Evolutionary conservation across 257 asterid species (phyloP).

Genomic region (Solanum dulcamara): DNA sequence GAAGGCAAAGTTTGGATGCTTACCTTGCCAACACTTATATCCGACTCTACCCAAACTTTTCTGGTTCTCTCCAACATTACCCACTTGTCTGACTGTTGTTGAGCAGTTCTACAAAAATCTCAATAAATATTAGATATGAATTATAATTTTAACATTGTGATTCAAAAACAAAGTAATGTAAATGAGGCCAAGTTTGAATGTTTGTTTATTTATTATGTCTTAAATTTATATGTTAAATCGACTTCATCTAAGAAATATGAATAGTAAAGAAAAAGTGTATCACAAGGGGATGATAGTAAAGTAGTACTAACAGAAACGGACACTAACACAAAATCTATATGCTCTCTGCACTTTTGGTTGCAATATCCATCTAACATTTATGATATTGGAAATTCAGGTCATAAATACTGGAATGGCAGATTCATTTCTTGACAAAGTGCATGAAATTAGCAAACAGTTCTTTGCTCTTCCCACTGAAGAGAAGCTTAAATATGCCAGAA

Average conservation of each 20-base stretch:
- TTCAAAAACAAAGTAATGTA: no score
- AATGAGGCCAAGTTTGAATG: neutral
- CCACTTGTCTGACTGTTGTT: neutral
- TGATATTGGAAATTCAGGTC: slow-evolving; percentile 25
- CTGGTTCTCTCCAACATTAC: neutral
- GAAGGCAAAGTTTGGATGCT: no score
- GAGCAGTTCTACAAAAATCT: neutral
- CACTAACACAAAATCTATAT: neutral
- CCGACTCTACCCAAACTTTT: no score
- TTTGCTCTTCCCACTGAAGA: slow-evolving; percentile 84
- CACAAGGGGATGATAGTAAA: neutral
- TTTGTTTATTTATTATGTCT: no score
- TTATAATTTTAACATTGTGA: no score
- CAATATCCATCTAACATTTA: neutral
- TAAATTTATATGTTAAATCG: neutral
- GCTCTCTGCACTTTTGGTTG: neutral
- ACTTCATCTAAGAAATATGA: neutral
- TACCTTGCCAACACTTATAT: neutral
- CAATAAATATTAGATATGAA: no score
- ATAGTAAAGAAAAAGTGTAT: neutral
- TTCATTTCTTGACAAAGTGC: slow-evolving; percentile 49
- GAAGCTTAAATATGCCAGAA: slow-evolving; percentile 76
- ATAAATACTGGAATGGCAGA: slow-evolving; percentile 69
- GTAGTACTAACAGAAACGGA: neutral
- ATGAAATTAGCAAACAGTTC: slow-evolving; percentile 53